Conservation (phyloP, 352 stramenopile genomes). For the Phytophthora tentaculata region DNA sequence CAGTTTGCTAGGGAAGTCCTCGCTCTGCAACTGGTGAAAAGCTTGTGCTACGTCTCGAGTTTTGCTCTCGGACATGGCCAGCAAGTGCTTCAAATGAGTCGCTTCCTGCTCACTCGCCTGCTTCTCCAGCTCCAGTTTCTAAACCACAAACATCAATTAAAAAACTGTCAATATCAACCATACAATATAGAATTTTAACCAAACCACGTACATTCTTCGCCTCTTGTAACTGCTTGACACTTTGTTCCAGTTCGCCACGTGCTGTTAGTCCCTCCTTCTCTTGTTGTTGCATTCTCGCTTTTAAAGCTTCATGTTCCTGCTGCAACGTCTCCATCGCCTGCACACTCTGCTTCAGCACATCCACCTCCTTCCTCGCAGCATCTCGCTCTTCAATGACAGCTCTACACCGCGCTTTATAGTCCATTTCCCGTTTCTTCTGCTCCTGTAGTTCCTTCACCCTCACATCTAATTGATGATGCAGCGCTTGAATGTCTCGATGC, state of each 20-base stretch:
- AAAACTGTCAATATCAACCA: slow-evolving; percentile 13
- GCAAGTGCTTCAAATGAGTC: slow-evolving; percentile 57
- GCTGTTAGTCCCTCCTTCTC: slow-evolving; percentile 22
- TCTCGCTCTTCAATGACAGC: slow-evolving; percentile 45
- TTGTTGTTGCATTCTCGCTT: slow-evolving; percentile 40
- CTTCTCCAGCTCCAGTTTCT: slow-evolving; percentile 62
- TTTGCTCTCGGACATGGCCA: slow-evolving; percentile 58
- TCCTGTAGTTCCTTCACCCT: slow-evolving; percentile 53
- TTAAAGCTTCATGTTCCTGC: slow-evolving; percentile 47
- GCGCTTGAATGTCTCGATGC: slow-evolving; percentile 47
- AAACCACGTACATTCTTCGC: slow-evolving; percentile 38
- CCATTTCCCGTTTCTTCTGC: slow-evolving; percentile 37
- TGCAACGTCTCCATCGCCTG: slow-evolving; percentile 47
- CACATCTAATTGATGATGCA: slow-evolving; percentile 53
- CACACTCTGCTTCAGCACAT: slow-evolving; percentile 32
- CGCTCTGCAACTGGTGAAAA: slow-evolving; percentile 47
- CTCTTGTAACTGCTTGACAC: slow-evolving; percentile 45
- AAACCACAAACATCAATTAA: slow-evolving; percentile 7
- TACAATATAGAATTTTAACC: neutral
- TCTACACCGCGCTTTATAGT: slow-evolving; percentile 33
- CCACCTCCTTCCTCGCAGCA: slow-evolving; percentile 41
- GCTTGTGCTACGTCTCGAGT: slow-evolving; percentile 44
- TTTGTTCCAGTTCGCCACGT: slow-evolving; percentile 25
- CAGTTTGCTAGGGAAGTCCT: slow-evolving; percentile 60
- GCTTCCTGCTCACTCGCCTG: slow-evolving; percentile 60